Conservation (phyloP, 2,329 filamentous ascomycete species). For the Amesomyces nigricolor region DNA sequence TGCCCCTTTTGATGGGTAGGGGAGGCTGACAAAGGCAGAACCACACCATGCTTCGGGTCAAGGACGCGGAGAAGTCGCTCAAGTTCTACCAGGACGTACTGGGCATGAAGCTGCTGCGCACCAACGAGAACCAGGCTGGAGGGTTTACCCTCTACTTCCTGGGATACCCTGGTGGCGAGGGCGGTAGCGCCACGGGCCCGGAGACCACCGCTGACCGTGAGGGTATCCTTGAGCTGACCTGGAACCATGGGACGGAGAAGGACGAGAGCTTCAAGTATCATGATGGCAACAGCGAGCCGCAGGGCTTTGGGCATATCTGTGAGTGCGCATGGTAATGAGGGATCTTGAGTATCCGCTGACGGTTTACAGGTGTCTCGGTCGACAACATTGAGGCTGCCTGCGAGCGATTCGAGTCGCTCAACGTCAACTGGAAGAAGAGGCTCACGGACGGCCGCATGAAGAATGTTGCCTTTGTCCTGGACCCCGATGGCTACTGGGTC, state of each 20-base stretch:
- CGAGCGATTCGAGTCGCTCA: slow-evolving; percentile 72
- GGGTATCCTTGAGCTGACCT: slow-evolving; percentile 85
- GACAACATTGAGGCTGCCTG: slow-evolving; percentile 88
- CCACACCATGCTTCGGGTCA: slow-evolving; percentile 93
- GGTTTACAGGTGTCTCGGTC: slow-evolving; percentile 61
- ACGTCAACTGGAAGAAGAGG: slow-evolving; percentile 90
- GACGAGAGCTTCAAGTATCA: slow-evolving; percentile 81
- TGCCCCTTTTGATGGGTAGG: no score
- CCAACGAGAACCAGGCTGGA: slow-evolving; percentile 60
- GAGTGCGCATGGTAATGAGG: slow-evolving; percentile 31
- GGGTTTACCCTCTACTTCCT: slow-evolving; percentile 92
- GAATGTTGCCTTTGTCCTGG: slow-evolving; percentile 86
- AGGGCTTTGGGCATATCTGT: slow-evolving; percentile 94
- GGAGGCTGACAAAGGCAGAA: slow-evolving; percentile 45
- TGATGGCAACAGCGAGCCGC: slow-evolving; percentile 83
- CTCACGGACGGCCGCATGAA: slow-evolving; percentile 90
- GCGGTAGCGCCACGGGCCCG: slow-evolving; percentile 44
- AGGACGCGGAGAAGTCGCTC: slow-evolving; percentile 67
- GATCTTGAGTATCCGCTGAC: not conserved
- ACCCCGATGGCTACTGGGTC: slow-evolving; percentile 83
- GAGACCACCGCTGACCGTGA: slow-evolving; percentile 62
- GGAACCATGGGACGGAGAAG: slow-evolving; percentile 79
- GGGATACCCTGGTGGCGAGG: slow-evolving; percentile 62
- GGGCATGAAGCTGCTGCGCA: slow-evolving; percentile 80
- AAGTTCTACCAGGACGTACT: slow-evolving; percentile 80